phyloP scores from a whole-genome alignment of 2,329 filamentous ascomycete genomes.

The Coniella vitis region DNA sequence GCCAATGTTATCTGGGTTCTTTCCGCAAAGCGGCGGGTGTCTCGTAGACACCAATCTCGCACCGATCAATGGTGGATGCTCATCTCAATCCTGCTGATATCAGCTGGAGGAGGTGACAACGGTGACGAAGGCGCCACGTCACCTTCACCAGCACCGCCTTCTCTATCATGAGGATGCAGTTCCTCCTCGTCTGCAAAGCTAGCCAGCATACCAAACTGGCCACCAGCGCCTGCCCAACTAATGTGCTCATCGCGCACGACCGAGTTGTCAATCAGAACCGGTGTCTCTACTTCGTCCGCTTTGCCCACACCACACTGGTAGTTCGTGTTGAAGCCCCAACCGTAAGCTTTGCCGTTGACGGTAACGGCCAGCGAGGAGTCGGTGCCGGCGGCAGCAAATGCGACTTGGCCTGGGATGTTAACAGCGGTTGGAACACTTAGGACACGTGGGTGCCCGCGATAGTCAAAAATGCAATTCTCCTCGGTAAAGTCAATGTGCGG shows the following conservation, averaged over 20 bases:
- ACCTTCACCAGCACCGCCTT: too few relatives aligned
- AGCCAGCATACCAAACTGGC: constrained; percentile 69
- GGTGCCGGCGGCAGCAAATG: constrained; percentile 54
- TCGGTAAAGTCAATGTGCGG: constrained; percentile 48
- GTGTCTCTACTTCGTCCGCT: constrained; percentile 65
- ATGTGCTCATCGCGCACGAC: constrained; percentile 71
- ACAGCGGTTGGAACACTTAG: constrained; percentile 59
- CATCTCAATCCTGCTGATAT: too few relatives aligned
- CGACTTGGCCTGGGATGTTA: constrained; percentile 48
- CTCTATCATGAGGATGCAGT: not conserved
- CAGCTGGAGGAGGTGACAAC: too few relatives aligned
- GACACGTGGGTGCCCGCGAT: constrained; percentile 60
- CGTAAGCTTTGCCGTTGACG: constrained; percentile 61
- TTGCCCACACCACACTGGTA: constrained; percentile 75
- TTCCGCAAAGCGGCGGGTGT: too few relatives aligned
- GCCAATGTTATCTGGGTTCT: too few relatives aligned
- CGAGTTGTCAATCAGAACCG: constrained; percentile 77
- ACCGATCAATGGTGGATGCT: too few relatives aligned
- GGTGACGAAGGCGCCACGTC: too few relatives aligned
- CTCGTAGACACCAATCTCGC: too few relatives aligned
- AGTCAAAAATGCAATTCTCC: constrained; percentile 57
- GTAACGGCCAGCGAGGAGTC: constrained; percentile 71
- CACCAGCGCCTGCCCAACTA: constrained; percentile 75
- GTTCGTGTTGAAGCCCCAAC: constrained; percentile 74
- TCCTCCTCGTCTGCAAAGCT: constrained; percentile 30